These are phyloP conservation scores for Bonia amplexicaulis DNA, from an alignment of 176 grass and related monocot species.

Conservation along the genomic window DNA sequence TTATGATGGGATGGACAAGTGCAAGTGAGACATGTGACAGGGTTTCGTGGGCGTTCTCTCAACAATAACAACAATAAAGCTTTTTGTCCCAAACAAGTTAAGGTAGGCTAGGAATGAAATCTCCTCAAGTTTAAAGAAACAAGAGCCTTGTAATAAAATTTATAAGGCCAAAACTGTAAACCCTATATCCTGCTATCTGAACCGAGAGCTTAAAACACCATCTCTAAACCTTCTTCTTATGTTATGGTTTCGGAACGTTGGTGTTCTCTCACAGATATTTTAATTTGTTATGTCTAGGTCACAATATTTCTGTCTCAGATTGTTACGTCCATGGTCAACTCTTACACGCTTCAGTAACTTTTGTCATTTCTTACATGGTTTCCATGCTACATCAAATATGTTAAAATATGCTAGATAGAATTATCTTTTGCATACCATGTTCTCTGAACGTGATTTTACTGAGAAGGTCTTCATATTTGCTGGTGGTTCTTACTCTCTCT, in stretches of 20 bases:
- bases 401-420: background rate
- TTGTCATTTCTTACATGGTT: constrained; percentile 19
- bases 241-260: no score
- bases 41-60: background rate
- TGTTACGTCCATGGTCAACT: background rate
- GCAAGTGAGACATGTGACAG: background rate
- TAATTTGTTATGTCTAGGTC: background rate
- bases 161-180: no score
- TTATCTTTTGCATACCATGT: background rate
- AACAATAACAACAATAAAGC: no score
- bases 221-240: no score
- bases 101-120: no score
- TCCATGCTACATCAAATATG: background rate
- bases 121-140: no score
- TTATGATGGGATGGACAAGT: background rate
- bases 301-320: background rate
- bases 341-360: constrained; percentile 3
- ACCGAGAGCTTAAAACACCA: no score
- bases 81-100: no score
- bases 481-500: constrained; percentile 16
- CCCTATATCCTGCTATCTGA: no score
- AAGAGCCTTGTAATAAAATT: no score
- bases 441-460: constrained; percentile 13
- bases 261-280: background rate
- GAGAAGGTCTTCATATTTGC: constrained; percentile 11